Evolutionary conservation across 495 filamentous ascomycete genomes (phyloP), one percentile per base, ranked within the genome.

Genomic region (Annulohypoxylon bovei): DNA sequence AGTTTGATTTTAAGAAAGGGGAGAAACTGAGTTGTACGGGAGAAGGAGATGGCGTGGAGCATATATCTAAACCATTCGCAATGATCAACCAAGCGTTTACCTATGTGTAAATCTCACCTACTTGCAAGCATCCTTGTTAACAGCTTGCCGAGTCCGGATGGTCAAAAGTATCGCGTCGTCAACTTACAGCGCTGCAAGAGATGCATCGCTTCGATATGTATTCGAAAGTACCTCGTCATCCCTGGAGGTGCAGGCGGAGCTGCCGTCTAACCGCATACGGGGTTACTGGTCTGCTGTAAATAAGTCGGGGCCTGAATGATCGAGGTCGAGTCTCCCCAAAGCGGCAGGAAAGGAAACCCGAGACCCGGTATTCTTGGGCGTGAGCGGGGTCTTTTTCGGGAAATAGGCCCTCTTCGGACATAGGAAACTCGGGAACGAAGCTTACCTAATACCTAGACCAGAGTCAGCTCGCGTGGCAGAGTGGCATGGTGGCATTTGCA

Each of bases 201-300:
- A 57, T 37, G 55, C 46, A 30, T 67, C 52, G 54, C 32, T 60
- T 67, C 53, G 18, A 37, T 55, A 72, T 64, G 70, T 72, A 72
- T 68, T 72, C 40, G 40, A 60, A 68, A 65, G 65, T 68, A 68
- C 70, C 64, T 62, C 14, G 18, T 22, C 32, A 72, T 52, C 70
- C 70, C 60, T 72, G 70, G 25, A 65, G 47, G 39, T 72, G 70
- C 70, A 68, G 70, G 64, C 65, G 60, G 64, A 72, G 54, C 64
- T 12, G 59, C 64, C 65, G 64, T 65, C 70, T 72, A 72, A 68
- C 70, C 55, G 47, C 69, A 72, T 71, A 65, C 47, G 62, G 56
- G 52, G 49, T 11, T 23, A 47, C 32, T 46, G 55, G n/a, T 37
- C 61, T 47, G 2, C 16, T 42, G 39, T 42, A 7, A 39, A 39